A percentile compares a stretch with the other conserved stretches of the same genome.
Conservation (phyloP, 495 filamentous ascomycete genomes). For the Lasiosphaeria hispida region DNA sequence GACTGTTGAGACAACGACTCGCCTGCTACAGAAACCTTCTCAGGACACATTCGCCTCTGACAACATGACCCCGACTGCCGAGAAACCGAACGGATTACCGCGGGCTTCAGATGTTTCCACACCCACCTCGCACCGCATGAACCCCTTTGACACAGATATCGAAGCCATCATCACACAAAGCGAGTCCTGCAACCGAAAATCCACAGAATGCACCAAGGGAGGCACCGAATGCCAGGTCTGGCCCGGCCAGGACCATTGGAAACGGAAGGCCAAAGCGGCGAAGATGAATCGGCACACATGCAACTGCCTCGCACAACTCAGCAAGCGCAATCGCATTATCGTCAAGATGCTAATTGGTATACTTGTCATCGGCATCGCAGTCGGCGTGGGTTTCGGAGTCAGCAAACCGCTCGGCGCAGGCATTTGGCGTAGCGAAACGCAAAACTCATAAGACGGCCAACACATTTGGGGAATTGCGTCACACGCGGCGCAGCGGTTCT, state of each 20-base stretch:
- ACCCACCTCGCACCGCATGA: slow-evolving; percentile 33
- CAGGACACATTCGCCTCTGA: slow-evolving; percentile 30
- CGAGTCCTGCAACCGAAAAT: slow-evolving; percentile 29
- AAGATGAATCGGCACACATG: slow-evolving; percentile 45
- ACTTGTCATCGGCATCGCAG: slow-evolving; percentile 45
- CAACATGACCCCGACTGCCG: slow-evolving; percentile 21
- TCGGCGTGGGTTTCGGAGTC: slow-evolving; percentile 48
- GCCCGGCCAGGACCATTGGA: slow-evolving; percentile 52
- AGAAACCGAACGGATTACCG: slow-evolving; percentile 27
- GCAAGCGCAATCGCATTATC: slow-evolving; percentile 48
- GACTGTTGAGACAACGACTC: slow-evolving; percentile 30
- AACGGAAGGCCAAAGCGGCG: slow-evolving; percentile 45
- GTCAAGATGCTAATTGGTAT: slow-evolving; percentile 42
- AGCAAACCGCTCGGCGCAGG: slow-evolving; percentile 50
- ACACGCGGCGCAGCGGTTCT: not conserved
- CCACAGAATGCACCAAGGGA: slow-evolving; percentile 30
- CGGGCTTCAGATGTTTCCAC: slow-evolving; percentile 39
- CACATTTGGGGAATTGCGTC: not conserved
- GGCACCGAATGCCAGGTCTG: slow-evolving; percentile 46
- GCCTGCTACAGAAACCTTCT: slow-evolving; percentile 23
- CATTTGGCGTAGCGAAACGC: slow-evolving; percentile 40
- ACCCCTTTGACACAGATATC: slow-evolving; percentile 49
- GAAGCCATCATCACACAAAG: slow-evolving; percentile 44
- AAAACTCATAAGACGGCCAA: slow-evolving; percentile 20
- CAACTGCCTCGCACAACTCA: slow-evolving; percentile 42